Base-by-base conservation (phyloP, 495 filamentous ascomycete species). In the Aspergillus homomorphus region DNA sequence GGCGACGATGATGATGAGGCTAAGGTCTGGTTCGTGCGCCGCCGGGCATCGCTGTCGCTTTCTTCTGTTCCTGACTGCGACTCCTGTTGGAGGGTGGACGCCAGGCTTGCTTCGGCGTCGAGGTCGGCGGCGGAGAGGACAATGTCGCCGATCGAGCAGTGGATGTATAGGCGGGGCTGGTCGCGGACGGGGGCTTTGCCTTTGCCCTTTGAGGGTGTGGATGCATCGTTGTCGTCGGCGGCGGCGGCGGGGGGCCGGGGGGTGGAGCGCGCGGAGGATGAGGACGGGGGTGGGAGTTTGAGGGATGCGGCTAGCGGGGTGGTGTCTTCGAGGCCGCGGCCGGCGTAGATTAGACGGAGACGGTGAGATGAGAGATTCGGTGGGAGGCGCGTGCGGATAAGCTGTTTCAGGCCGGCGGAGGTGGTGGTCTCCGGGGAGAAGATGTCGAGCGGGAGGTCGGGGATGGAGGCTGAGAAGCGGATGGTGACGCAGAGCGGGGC, bases 291-390 rank as follows among this genome's bases (percentile, higher is more conserved):
- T 49, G 81, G 82, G 20, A 88, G 70, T 49, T 84, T 82, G 14
- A 96, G 77, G 12, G 87, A 88, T 20, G 77, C 60, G 19, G 82
- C 77, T 6, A 96, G 78, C 4, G 85, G 74, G n/a, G 79, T 73
- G 49, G 78, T 72, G 66, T 95, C 90, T 65, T 85, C 81, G 42
- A 97, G 84, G 64, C 93, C 87, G 60, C 89, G 90, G 58, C 93
- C 94, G 54, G 85, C 77, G 73, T 96, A 85, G 70, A 97, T 96
- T 56, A 98, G 85, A 54, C 92, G 89, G 15, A 97, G 83, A 16
- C 88, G 84, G 58, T 82, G 85, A 7, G 79, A 75, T 56, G 81
- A 81, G 52, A 88, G 82, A 46, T 79, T 66, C 12, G 75, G 58
- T 7, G 88, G 82, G 19, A 96, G 87, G 14, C 86, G 80, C 12